Conservation (phyloP, 1,284 basidiomycete genomes). For the Pseudozyma pruni region DNA sequence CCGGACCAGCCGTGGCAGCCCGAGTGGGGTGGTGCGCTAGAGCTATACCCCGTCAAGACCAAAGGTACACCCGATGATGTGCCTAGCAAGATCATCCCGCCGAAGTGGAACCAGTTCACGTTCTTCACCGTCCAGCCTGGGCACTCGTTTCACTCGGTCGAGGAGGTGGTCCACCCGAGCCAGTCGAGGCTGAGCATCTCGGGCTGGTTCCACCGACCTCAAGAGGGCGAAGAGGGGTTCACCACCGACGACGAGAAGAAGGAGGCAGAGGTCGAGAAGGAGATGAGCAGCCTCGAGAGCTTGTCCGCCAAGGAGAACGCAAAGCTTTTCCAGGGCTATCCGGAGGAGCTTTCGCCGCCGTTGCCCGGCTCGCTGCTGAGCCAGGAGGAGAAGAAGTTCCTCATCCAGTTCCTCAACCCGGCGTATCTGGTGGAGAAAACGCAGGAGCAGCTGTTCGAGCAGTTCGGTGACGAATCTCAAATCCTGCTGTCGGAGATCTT, state of each 20-base stretch:
- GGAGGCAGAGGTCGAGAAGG: slow-evolving; percentile 57
- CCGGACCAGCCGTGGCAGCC: slow-evolving; percentile 77
- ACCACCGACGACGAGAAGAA: slow-evolving; percentile 72
- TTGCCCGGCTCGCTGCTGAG: slow-evolving; percentile 61
- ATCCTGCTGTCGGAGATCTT: slow-evolving; percentile 73
- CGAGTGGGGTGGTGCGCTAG: slow-evolving; percentile 91
- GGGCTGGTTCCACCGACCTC: slow-evolving; percentile 90
- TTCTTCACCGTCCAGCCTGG: slow-evolving; percentile 90
- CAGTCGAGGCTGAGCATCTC: slow-evolving; percentile 78
- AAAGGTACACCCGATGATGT: slow-evolving; percentile 58
- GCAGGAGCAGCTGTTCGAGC: slow-evolving; percentile 80
- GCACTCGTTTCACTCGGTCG: slow-evolving; percentile 93
- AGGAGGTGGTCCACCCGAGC: slow-evolving; percentile 77
- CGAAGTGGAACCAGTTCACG: slow-evolving; percentile 92
- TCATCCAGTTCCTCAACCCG: slow-evolving; percentile 81
- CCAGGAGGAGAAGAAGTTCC: slow-evolving; percentile 59
- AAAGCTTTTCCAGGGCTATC: slow-evolving; percentile 73
- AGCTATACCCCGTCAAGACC: slow-evolving; percentile 80
- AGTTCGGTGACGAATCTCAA: slow-evolving; percentile 88
- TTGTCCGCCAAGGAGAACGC: slow-evolving; percentile 76
- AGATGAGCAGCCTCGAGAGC: slow-evolving; percentile 59
- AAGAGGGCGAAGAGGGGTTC: slow-evolving; percentile 90
- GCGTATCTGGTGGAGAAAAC: slow-evolving; percentile 86
- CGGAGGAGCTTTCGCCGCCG: slow-evolving; percentile 43
- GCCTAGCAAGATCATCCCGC: slow-evolving; percentile 60